Percentiles rank a stretch among this genome's conserved stretches.
These are phyloP conservation scores for Botryotinia narcissicola DNA, from an alignment of 2,329 filamentous ascomycete species.

Conservation along the genomic window DNA sequence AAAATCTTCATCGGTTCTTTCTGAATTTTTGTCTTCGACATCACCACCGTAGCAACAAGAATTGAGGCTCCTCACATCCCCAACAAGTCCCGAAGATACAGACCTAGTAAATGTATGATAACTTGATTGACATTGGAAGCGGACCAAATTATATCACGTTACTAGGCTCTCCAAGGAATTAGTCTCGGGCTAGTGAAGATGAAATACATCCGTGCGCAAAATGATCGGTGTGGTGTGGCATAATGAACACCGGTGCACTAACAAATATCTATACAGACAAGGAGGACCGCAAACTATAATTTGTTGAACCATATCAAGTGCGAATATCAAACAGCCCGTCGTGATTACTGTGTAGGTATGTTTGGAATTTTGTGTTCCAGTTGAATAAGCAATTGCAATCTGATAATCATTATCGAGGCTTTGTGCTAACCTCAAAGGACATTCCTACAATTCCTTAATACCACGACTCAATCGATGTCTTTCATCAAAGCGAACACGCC, in stretches of 20 bases:
- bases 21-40: too few species aligned
- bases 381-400: not conserved
- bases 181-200: too few species aligned
- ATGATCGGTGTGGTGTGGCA: not conserved
- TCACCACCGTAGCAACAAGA: too few species aligned
- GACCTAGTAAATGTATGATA: too few species aligned
- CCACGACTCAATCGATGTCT: not conserved
- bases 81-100: too few species aligned
- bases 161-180: too few species aligned
- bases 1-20: too few species aligned
- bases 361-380: not conserved
- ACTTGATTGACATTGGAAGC: too few species aligned
- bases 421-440: not conserved
- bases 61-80: too few species aligned
- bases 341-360: not conserved
- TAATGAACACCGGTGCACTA: not conserved
- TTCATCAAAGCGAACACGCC: constrained; percentile 1
- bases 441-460: not conserved
- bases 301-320: not conserved
- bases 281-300: not conserved
- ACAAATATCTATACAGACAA: too few species aligned
- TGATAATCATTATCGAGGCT: not conserved
- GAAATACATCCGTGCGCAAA: too few species aligned
- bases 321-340: not conserved
- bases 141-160: too few species aligned